phyloP scores from a whole-genome alignment of 306 rosid genomes.

The Alnus rubra region DNA sequence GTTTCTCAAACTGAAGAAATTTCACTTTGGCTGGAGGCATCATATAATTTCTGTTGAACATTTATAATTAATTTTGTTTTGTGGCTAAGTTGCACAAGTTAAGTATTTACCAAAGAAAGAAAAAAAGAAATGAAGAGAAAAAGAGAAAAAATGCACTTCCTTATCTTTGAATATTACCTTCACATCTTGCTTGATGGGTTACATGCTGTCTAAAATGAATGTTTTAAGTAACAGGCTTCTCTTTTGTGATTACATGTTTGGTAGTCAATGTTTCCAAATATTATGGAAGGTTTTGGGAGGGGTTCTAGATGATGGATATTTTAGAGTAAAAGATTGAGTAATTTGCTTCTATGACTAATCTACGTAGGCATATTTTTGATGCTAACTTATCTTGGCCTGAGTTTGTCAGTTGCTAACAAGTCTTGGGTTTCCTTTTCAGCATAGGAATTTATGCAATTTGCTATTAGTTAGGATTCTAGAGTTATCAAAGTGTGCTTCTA shows the following conservation, averaged over 20 bases:
- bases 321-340: not conserved
- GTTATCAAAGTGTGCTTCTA: not conserved
- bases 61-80: not conserved
- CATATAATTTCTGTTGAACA: not conserved
- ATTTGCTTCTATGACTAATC: not conserved
- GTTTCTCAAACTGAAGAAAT: not conserved
- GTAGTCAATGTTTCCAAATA: not conserved
- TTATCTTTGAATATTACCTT: not conserved
- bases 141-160: not conserved
- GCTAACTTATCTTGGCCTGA: not conserved
- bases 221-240: not conserved
- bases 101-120: not conserved
- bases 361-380: not conserved
- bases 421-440: not conserved
- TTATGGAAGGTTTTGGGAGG: not conserved
- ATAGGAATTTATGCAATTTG: not conserved
- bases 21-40: not conserved
- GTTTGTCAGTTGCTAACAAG: not conserved
- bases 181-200: not conserved
- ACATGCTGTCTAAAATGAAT: not conserved
- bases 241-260: not conserved
- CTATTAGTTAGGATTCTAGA: not conserved
- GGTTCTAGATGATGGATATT: not conserved
- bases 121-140: not conserved
- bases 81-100: not conserved